Evolutionary conservation across 768 basidiomycete species (phyloP).

Genomic region (Pulveroboletus sp.): DNA sequence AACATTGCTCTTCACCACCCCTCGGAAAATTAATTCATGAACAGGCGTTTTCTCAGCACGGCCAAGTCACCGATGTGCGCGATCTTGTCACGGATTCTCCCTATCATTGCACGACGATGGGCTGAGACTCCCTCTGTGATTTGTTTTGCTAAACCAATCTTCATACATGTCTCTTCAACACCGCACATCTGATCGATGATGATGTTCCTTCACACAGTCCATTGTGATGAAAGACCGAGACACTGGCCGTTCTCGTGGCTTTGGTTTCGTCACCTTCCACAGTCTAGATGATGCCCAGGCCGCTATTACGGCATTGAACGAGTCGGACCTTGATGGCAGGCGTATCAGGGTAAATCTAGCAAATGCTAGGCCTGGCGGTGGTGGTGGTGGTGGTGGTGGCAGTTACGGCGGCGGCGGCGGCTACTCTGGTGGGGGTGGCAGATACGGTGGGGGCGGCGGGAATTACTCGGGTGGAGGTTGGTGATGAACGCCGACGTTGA

Average conservation of each 20-base stretch:
- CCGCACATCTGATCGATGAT: constrained; percentile 1
- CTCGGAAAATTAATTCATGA: neutral
- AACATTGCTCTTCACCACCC: constrained; percentile 1
- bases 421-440: constrained; percentile 4
- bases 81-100: constrained; percentile 27
- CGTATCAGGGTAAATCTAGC: constrained; percentile 47
- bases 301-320: constrained; percentile 44
- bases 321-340: constrained; percentile 52
- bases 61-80: constrained; percentile 49
- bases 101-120: constrained; percentile 30
- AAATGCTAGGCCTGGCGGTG: constrained; percentile 29
- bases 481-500: constrained; percentile 5
- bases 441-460: neutral
- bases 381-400: constrained; percentile 18
- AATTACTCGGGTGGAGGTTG: neutral
- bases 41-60: constrained; percentile 42
- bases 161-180: constrained; percentile 20
- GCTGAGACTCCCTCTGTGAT: constrained; percentile 21
- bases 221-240: constrained; percentile 47
- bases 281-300: constrained; percentile 35
- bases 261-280: constrained; percentile 49
- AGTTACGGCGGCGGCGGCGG: constrained; percentile 7
- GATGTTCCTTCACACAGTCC: constrained; percentile 18
- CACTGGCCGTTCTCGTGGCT: constrained; percentile 53
- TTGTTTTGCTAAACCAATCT: constrained; percentile 26